These are phyloP conservation scores for Cutaneotrichosporon dermatis DNA, from an alignment of 1,284 basidiomycete species.

Conservation along the genomic window DNA sequence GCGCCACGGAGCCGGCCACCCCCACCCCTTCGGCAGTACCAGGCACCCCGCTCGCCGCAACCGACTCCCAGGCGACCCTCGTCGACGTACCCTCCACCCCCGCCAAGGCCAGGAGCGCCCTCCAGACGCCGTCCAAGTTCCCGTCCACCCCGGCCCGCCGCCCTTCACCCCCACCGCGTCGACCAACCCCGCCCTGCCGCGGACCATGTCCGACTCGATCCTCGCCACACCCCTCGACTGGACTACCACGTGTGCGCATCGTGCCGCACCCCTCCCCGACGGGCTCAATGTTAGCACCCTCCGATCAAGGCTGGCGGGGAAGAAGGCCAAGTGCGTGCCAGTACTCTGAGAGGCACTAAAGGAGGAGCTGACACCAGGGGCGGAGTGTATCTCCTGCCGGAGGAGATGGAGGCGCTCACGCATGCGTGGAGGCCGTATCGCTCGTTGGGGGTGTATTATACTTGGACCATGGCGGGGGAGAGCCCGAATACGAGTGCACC, in stretches of 20 bases:
- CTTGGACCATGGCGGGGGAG: constrained; percentile 46
- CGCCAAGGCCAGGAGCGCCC: not conserved
- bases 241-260: constrained; percentile 16
- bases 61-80: not conserved
- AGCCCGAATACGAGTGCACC: not conserved
- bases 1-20: constrained; percentile 5
- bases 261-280: constrained; percentile 55
- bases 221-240: constrained; percentile 17
- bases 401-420: constrained; percentile 76
- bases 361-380: constrained; percentile 49
- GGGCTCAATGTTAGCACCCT: constrained; percentile 61
- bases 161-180: constrained; percentile 12
- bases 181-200: constrained; percentile 17
- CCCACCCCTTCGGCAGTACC: not conserved
- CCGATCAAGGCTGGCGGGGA: constrained; percentile 64
- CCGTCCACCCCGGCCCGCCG: constrained; percentile 16
- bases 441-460: constrained; percentile 58
- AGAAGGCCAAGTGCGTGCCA: constrained; percentile 68
- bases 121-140: constrained; percentile 10
- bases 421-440: constrained; percentile 73
- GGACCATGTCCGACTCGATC: constrained; percentile 9
- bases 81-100: not conserved
- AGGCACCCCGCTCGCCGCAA: not conserved
- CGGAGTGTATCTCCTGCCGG: constrained; percentile 69
- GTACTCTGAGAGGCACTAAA: too few relatives aligned